phyloP scores from a whole-genome alignment of 805 yeast genomes.

The Wickerhamomyces rabaulensis region DNA sequence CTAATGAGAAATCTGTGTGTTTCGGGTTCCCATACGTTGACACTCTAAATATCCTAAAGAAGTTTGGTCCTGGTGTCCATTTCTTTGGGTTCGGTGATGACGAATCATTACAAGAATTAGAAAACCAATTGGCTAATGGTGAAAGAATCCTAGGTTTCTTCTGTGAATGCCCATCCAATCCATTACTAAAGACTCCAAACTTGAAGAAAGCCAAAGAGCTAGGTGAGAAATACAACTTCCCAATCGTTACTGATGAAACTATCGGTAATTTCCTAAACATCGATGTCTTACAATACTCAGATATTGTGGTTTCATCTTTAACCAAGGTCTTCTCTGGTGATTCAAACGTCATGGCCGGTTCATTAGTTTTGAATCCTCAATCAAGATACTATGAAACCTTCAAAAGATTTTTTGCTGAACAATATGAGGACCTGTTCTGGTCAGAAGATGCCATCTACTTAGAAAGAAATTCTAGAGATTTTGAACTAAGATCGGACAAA shows the following conservation, averaged over 20 bases:
- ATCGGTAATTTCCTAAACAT: conserved; percentile 87
- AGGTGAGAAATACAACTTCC: conserved; percentile 66
- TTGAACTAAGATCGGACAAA: conserved; percentile 50
- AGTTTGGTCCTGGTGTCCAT: conserved; percentile 88
- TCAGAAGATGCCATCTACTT: conserved; percentile 88
- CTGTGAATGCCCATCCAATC: conserved; percentile 94
- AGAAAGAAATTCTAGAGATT: conserved; percentile 92
- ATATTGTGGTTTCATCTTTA: conserved; percentile 78
- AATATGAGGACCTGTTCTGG: conserved; percentile 79
- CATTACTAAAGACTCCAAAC: conserved; percentile 83
- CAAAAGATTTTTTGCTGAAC: conserved; percentile 43
- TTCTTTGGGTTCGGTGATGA: conserved; percentile 85
- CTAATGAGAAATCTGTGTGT: conserved; percentile 64
- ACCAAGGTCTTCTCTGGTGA: conserved; percentile 94
- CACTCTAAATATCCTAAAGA: conserved; percentile 75
- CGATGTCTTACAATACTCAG: conserved; percentile 77
- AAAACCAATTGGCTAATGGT: conserved; percentile 53
- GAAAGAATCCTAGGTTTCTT: conserved; percentile 70
- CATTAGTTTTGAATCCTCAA: conserved; percentile 69
- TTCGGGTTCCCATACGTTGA: conserved; percentile 97
- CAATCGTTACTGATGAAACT: conserved; percentile 88
- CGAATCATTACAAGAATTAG: conserved; percentile 59
- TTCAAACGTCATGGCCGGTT: conserved; percentile 94
- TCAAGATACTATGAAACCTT: conserved; percentile 45
- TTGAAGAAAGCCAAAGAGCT: conserved; percentile 57